phyloP scores from a whole-genome alignment of 805 yeast species.

The Alloascoidea africana region DNA sequence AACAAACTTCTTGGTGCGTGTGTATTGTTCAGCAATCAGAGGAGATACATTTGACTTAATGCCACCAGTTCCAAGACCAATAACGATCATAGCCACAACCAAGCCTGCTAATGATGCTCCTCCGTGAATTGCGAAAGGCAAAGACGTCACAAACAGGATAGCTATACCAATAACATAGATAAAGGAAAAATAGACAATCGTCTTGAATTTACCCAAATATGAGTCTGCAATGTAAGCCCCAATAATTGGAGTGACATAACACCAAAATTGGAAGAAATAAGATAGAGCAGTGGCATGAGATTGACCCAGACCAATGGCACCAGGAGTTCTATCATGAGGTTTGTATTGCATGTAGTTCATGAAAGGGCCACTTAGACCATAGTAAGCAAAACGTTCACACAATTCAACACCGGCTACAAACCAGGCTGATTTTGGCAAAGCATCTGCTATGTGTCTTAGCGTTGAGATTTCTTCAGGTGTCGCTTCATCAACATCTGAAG shows the following conservation, averaged over 20 bases:
- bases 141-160: conserved; percentile 51
- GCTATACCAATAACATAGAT: conserved; percentile 48
- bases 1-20: conserved; percentile 43
- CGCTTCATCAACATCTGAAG: conserved; percentile 17
- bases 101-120: conserved; percentile 51
- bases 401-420: conserved; percentile 39
- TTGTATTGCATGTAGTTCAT: conserved; percentile 47
- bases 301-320: conserved; percentile 45
- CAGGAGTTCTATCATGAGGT: conserved; percentile 22
- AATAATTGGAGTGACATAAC: conserved; percentile 63
- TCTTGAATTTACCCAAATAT: conserved; percentile 54
- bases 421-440: conserved; percentile 27
- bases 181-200: conserved; percentile 45
- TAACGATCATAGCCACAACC: conserved; percentile 34
- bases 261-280: conserved; percentile 69
- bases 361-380: conserved; percentile 46
- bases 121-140: conserved; percentile 37
- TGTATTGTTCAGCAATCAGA: conserved; percentile 61
- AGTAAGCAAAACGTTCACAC: conserved; percentile 49
- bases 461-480: conserved; percentile 38
- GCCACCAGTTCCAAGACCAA: conserved; percentile 72
- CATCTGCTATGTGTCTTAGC: conserved; percentile 26
- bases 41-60: conserved; percentile 67
- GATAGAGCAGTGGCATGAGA: conserved; percentile 58
- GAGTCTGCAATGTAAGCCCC: conserved; percentile 71